These are phyloP conservation scores for Begonia loranthoides DNA, from an alignment of 306 rosid genomes.

Conservation along the genomic window DNA sequence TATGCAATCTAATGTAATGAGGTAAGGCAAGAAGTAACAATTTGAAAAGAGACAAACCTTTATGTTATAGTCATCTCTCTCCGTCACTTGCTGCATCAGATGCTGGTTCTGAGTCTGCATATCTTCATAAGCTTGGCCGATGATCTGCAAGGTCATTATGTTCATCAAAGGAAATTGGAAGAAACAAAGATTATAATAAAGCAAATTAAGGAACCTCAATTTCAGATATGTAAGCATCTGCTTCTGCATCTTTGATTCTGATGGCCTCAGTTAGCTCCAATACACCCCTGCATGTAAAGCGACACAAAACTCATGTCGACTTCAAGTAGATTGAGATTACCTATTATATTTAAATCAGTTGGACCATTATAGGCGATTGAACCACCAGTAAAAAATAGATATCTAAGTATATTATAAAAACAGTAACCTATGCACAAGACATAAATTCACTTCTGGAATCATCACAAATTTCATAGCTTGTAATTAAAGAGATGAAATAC, in stretches of 20 bases:
- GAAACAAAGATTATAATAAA: background rate
- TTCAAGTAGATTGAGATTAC: too few species aligned
- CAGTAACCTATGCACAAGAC: too few species aligned
- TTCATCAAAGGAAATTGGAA: constrained; percentile 3
- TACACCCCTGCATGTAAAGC: constrained; percentile 38
- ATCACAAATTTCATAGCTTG: too few species aligned
- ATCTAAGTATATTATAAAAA: too few species aligned
- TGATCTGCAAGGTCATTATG: constrained; percentile 39
- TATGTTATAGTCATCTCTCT: constrained; percentile 92
- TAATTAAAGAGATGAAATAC: too few species aligned
- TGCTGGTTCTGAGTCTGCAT: constrained; percentile 97
- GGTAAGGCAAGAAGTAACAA: constrained; percentile 4
- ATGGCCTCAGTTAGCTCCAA: constrained; percentile 77
- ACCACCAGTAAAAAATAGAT: too few species aligned
- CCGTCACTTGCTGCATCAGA: constrained; percentile 73
- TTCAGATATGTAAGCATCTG: constrained; percentile 87
- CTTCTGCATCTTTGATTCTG: constrained; percentile 68
- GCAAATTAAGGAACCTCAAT: constrained; percentile 52
- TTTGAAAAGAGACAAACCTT: constrained; percentile 41
- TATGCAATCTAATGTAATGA: constrained; percentile 5
- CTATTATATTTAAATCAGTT: too few species aligned
- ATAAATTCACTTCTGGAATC: too few species aligned
- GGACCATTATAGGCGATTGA: too few species aligned
- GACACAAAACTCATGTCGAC: too few species aligned
- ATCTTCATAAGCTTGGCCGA: constrained; percentile 98